A percentile compares a stretch with the other conserved stretches of the same genome.
Conservation (phyloP, 163 green algal species). For the Coccomyxa subellipsoidea region DNA sequence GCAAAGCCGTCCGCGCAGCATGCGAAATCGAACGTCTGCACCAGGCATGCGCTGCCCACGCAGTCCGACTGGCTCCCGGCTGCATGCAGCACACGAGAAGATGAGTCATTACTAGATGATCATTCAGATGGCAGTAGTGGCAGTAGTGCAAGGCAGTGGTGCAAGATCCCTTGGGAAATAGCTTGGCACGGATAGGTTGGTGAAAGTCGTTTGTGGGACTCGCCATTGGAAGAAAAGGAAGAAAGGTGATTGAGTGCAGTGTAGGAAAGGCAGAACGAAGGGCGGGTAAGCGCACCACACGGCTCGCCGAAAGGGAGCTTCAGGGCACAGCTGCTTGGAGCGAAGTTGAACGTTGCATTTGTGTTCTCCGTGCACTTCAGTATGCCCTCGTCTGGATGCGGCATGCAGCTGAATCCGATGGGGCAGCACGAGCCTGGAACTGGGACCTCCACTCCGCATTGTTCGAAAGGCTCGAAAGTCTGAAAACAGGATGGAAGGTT, state of each 20-base stretch:
- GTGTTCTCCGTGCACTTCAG: neutral
- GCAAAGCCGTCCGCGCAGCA: constrained; percentile 2
- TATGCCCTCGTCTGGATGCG: neutral
- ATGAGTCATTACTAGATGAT: neutral
- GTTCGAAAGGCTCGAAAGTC: neutral
- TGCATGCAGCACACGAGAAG: neutral
- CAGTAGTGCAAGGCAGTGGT: neutral
- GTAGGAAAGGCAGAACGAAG: too few relatives aligned
- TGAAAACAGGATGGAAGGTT: neutral
- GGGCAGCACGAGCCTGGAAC: neutral
- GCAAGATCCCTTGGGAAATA: neutral
- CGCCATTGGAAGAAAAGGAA: too few relatives aligned
- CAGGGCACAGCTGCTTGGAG: neutral
- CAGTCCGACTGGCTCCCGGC: neutral
- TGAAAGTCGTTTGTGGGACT: neutral
- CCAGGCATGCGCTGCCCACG: neutral
- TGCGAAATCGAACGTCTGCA: neutral
- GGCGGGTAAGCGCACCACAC: neutral
- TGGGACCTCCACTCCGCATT: neutral
- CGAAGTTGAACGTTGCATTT: neutral
- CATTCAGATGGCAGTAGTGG: neutral
- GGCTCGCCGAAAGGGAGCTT: neutral
- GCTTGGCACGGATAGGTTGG: neutral
- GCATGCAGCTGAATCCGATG: neutral
- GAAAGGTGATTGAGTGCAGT: too few relatives aligned